Evolutionary conservation across 2,329 filamentous ascomycete genomes (phyloP), one percentile per base, ranked within the genome.

Genomic region (Pseudonectria foliicola): DNA sequence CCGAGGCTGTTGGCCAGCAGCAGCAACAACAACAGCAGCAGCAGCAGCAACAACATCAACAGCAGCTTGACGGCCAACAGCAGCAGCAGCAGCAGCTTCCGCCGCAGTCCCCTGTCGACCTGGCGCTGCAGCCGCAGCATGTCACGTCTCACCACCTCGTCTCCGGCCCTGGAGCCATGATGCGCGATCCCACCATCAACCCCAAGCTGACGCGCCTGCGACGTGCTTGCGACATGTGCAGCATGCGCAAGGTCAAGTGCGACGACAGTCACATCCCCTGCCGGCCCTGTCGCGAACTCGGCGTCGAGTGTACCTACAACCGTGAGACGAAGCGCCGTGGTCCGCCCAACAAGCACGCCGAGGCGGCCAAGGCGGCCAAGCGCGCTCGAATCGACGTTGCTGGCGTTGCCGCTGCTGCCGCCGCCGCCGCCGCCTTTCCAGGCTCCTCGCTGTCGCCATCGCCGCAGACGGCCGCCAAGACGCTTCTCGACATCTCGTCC

Each of bases 171-270:
- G 45, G 42, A 26, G 48, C 44, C 32, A 38, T 48, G 16, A 51
- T 57, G 45, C 59, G 63, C 27, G 64, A 68, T 37, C 61, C 63
- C 7, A 62, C 59, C 10, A 54, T 66, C 35, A 68, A 67, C 35
- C 64, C 63, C 12, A 76, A 75, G 56, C 59, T 71, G 29, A 77
- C 72, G 18, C 69, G 74, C 6, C 62, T 78, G 23, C 64, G 74
- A 39, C 68, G 74, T 32, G 74, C 74, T 11, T 78, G 74, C 46
- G 74, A 78, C 45, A 72, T 78, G 65, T 78, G 74, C 52, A 77
- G 73, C 39, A 69, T 73, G 55, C 70, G 74, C 38, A 78, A 78
- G 42, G 74, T 78, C 29, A 78, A 78, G 58, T 77, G 73, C 54
- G 72, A 77, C 50, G 72, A 75, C 42, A 60, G 63, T 26, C 63